Percentiles rank a stretch among this genome's conserved stretches.
phyloP scores from a whole-genome alignment of 2,329 filamentous ascomycete species.

The Setomelanomma holmii region DNA sequence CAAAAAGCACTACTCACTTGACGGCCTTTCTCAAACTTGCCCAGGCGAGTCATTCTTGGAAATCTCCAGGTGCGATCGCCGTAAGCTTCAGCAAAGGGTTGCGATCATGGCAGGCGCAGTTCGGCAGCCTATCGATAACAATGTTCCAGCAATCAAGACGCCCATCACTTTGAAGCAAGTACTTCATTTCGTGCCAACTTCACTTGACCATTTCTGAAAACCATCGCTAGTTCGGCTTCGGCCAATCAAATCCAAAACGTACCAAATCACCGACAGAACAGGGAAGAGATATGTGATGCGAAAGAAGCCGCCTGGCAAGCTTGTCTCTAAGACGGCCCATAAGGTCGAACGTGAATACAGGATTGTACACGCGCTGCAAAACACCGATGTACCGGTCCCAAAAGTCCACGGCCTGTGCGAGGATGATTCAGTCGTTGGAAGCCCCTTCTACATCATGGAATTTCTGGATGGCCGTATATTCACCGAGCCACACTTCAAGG shows the following conservation, averaged over 20 bases:
- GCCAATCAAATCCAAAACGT: constrained; percentile 96
- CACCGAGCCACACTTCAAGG: constrained; percentile 83
- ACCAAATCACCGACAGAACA: constrained; percentile 78
- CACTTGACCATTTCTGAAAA: constrained; percentile 1
- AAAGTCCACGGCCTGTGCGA: constrained; percentile 84
- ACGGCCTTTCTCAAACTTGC: no score
- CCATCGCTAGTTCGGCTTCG: constrained; percentile 80
- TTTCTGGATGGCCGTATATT: constrained; percentile 93
- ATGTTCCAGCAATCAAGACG: constrained; percentile 80
- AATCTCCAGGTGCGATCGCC: no score
- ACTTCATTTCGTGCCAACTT: constrained; percentile 12
- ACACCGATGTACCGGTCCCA: constrained; percentile 84
- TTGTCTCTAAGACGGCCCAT: constrained; percentile 78
- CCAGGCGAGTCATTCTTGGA: no score
- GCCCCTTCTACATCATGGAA: constrained; percentile 95
- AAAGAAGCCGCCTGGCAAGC: constrained; percentile 92
- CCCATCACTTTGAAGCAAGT: constrained; percentile 92
- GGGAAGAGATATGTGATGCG: constrained; percentile 82
- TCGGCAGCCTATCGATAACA: constrained; percentile 84
- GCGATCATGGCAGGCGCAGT: constrained; percentile 78
- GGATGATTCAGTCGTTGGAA: constrained; percentile 79
- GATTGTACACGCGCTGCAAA: constrained; percentile 81
- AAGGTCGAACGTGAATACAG: constrained; percentile 94
- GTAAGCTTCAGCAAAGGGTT: neutral
- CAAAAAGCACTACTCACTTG: no score